Conservation (phyloP, 768 basidiomycete genomes). For the Lentinula lateritia region DNA sequence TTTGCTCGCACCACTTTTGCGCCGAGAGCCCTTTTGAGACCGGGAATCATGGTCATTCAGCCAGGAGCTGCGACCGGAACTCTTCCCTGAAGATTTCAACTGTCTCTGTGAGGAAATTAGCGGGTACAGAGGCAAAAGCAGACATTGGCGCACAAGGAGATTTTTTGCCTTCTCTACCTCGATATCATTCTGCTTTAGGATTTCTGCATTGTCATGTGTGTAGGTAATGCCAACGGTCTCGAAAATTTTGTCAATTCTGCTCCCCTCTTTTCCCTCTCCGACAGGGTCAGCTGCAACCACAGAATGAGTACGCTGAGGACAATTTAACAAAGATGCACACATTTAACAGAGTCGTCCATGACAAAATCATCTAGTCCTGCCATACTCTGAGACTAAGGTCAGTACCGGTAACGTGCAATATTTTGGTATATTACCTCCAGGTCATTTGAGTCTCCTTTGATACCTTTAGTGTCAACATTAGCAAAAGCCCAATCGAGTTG, state of each 20-base stretch:
- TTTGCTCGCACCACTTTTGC: not conserved
- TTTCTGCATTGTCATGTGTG: conserved; percentile 68
- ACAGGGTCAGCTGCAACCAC: conserved; percentile 31
- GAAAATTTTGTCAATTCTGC: conserved; percentile 49
- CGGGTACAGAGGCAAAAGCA: not conserved
- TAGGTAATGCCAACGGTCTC: conserved; percentile 62
- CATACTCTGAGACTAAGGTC: conserved; percentile 16
- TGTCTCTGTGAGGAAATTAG: not conserved
- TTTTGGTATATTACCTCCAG: conserved; percentile 23
- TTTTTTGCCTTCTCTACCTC: conserved; percentile 59
- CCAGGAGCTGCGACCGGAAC: conserved; percentile 4
- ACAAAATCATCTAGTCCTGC: conserved; percentile 61
- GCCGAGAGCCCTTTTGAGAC: not conserved
- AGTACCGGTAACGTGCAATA: not conserved
- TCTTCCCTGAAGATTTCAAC: not conserved
- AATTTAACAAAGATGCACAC: conserved; percentile 23
- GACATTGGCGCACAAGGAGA: conserved; percentile 16
- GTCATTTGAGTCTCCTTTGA: conserved; percentile 31
- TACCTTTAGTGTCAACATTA: conserved; percentile 46
- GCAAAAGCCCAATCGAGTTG: conserved; percentile 80
- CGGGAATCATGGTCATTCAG: not conserved
- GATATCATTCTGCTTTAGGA: conserved; percentile 62
- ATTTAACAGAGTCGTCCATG: conserved; percentile 49
- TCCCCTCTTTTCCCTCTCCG: conserved; percentile 41
- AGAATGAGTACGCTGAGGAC: not conserved